phyloP scores from a whole-genome alignment of 2,329 filamentous ascomycete genomes.

The Sporothrix phasma region DNA sequence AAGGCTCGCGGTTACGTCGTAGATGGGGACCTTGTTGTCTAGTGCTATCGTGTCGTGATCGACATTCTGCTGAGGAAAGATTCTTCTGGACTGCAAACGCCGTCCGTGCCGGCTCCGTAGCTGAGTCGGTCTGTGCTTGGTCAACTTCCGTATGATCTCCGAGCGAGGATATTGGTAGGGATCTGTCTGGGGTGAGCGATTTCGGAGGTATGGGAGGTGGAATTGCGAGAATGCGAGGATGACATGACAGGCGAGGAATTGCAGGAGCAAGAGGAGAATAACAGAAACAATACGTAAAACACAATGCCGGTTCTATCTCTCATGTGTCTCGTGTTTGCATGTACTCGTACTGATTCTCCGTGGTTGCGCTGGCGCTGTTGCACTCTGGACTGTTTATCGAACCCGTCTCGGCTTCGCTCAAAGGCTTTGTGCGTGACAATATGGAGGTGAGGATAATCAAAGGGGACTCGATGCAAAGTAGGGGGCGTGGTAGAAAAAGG shows the following conservation, averaged over 20 bases:
- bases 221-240: background rate
- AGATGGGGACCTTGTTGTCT: background rate
- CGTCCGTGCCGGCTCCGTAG: background rate
- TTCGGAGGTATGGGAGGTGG: background rate
- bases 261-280: background rate
- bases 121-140: background rate
- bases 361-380: no score
- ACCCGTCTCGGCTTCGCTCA: background rate
- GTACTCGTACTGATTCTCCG: background rate
- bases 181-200: background rate
- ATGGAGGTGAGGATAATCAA: background rate
- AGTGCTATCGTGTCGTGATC: no score
- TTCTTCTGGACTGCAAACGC: no score
- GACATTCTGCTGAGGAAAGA: no score
- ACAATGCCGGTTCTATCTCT: background rate
- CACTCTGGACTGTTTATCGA: background rate
- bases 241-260: background rate
- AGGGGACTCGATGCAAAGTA: background rate
- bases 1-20: conserved; percentile 4
- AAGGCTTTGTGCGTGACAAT: background rate
- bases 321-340: background rate
- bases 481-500: background rate
- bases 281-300: background rate
- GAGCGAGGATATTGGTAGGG: background rate
- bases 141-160: background rate